Evolutionary conservation across 2,329 filamentous ascomycete genomes (phyloP).

Genomic region (Alternaria longipes): DNA sequence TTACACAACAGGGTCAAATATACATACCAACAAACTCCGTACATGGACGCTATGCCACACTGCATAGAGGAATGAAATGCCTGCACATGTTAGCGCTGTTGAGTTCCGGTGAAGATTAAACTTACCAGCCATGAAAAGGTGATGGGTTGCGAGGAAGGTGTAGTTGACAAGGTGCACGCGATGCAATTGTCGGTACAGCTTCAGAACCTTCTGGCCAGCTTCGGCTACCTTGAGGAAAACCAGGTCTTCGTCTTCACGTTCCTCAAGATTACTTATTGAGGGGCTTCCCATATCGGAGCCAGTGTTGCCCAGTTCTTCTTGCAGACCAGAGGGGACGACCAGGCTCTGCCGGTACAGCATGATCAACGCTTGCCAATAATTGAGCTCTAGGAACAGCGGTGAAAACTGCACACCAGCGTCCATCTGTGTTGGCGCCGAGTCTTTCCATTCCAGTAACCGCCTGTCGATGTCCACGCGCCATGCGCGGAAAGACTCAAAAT

Average conservation of each 20-base stretch:
- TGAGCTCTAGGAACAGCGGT: slow-evolving; percentile 88
- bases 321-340: slow-evolving; percentile 83
- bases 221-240: slow-evolving; percentile 96
- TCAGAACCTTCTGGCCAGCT: slow-evolving; percentile 90
- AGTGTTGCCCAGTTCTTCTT: slow-evolving; percentile 73
- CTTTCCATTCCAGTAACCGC: slow-evolving; percentile 86
- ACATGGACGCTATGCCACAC: slow-evolving; percentile 96
- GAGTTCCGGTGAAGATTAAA: slow-evolving; percentile 20
- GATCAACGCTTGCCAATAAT: slow-evolving; percentile 97
- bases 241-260: slow-evolving; percentile 83
- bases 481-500: slow-evolving; percentile 83
- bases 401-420: slow-evolving; percentile 91
- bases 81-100: slow-evolving; percentile 48
- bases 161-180: slow-evolving; percentile 91
- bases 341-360: slow-evolving; percentile 94
- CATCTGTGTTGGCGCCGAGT: slow-evolving; percentile 76
- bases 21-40: slow-evolving; percentile 80
- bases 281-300: slow-evolving; percentile 68
- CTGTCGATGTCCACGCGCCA: slow-evolving; percentile 91
- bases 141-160: slow-evolving; percentile 93
- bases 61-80: slow-evolving; percentile 91
- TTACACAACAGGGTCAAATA: background rate
- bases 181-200: slow-evolving; percentile 89
- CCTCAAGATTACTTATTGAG: slow-evolving; percentile 69
- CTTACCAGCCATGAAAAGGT: slow-evolving; percentile 93